Percentiles rank a stretch among this genome's conserved stretches.
Evolutionary conservation across 257 asterid genomes (phyloP).

Genomic region (Echium plantagineum): DNA sequence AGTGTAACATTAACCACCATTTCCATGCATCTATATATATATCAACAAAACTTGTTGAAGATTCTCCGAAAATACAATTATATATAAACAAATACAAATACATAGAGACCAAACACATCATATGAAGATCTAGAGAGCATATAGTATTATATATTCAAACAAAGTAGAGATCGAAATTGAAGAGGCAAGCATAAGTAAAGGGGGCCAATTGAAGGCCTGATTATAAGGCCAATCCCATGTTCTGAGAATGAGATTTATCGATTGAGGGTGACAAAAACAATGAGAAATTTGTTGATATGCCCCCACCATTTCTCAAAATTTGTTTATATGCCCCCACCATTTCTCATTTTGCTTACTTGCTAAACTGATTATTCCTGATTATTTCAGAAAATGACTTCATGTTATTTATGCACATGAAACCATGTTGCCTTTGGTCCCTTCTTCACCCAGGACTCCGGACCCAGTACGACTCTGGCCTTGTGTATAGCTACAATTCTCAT

Average conservation of each 20-base stretch:
- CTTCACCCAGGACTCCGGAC: constrained; percentile 21
- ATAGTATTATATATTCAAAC: neutral
- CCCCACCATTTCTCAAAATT: constrained; percentile 32
- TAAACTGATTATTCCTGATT: neutral
- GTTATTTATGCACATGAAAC: constrained; percentile 21
- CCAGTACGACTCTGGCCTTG: constrained; percentile 19
- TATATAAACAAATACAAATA: too few species aligned
- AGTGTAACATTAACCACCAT: too few species aligned
- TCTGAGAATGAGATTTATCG: constrained; percentile 61
- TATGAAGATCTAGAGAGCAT: too few species aligned
- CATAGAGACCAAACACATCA: too few species aligned
- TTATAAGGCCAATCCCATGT: constrained; percentile 48
- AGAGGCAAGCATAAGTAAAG: neutral
- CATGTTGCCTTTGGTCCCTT: constrained; percentile 53
- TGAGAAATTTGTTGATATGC: constrained; percentile 7
- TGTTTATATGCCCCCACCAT: constrained; percentile 26
- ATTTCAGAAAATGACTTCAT: constrained; percentile 19
- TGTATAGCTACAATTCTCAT: constrained; percentile 6
- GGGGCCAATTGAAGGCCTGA: constrained; percentile 29
- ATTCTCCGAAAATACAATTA: too few species aligned
- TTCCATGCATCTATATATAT: too few species aligned
- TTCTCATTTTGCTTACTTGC: constrained; percentile 12
- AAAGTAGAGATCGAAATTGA: neutral
- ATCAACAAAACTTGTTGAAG: too few species aligned
- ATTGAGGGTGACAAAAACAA: constrained; percentile 19